phyloP scores from a whole-genome alignment of 768 basidiomycete species.

The Xanthoconium stramineum region DNA sequence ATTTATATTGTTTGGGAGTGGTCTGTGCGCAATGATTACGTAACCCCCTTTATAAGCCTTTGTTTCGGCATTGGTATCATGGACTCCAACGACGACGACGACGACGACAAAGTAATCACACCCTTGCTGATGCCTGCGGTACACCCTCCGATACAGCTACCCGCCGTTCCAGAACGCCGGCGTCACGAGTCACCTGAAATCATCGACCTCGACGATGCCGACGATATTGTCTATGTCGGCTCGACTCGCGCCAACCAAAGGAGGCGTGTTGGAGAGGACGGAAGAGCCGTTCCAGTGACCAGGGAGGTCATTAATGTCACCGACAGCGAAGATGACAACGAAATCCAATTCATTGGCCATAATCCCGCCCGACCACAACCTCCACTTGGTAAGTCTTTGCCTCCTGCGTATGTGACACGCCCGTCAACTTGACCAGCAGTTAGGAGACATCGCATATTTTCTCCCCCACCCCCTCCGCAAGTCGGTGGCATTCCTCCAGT shows the following conservation, averaged over 20 bases:
- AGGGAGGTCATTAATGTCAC: constrained; percentile 33
- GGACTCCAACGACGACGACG: constrained; percentile 24
- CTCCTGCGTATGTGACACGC: neutral
- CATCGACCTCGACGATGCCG: constrained; percentile 46
- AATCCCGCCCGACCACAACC: constrained; percentile 18
- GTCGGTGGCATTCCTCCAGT: constrained; percentile 50
- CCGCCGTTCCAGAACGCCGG: constrained; percentile 11
- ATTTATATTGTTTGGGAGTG: constrained; percentile 33
- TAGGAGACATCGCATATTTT: constrained; percentile 31
- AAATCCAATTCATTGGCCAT: constrained; percentile 27
- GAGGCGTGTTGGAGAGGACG: constrained; percentile 24
- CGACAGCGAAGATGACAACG: constrained; percentile 41
- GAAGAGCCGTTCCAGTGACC: constrained; percentile 14
- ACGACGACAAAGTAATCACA: constrained; percentile 4
- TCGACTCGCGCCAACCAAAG: constrained; percentile 25
- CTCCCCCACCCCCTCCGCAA: constrained; percentile 50
- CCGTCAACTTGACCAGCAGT: constrained; percentile 5
- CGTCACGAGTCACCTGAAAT: constrained; percentile 28
- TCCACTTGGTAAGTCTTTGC: constrained; percentile 15
- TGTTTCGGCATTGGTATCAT: neutral
- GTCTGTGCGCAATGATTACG: constrained; percentile 32
- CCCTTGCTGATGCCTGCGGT: constrained; percentile 21
- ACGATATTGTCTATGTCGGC: constrained; percentile 28
- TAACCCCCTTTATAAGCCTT: constrained; percentile 20
- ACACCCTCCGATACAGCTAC: constrained; percentile 6